Evolutionary conservation across 1,139 yeast genomes (phyloP), one percentile per base, ranked within the genome.

Genomic region (Pneumocystis canis): DNA sequence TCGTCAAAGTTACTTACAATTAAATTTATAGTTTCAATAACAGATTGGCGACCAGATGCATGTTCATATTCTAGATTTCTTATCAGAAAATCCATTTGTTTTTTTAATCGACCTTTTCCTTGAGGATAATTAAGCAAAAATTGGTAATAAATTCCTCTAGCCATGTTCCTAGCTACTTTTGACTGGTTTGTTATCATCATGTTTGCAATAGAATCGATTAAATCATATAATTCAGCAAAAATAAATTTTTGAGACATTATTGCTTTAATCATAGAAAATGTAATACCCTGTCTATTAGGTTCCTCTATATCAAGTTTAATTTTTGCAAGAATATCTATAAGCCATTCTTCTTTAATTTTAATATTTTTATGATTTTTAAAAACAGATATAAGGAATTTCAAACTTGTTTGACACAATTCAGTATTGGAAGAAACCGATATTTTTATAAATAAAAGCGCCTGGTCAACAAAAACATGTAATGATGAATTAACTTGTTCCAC

Each of bases 71-170:
- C 80, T 70, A 94, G 77, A 72, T 94, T 92, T 67, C 82, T 83
- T n/a, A 90, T 86, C 73, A 92, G 78, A 70, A 85, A 84, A 67
- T 85, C 84, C 74, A 90, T 84, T 69, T 88, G 95, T 69, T 85
- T 87, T 68, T 87, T 94, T 62, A 92, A 74, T 68, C 89, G 82
- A 5, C 94, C 90, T 70, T 84, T 81, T 39, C 97, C 90, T 75
- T 92, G 97, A 69, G 95, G 97, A 70, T 88, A 92, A 70, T 89
- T 96, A 85, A 90, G 87, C 70, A 92, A 76, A 70, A 92, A 94
- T 70, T 85, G 92, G 73, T 84, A 87, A 72, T 84, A 94, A 0
- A 87, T 84, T 67, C 88, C 81, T 73, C 97, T 81, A 9, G 97
- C 84, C 74, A 87, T 84, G 70, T 87, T 94, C 66, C 98, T 80